These are phyloP conservation scores for Sporormia fimetaria DNA, from an alignment of 495 filamentous ascomycete species.

Conservation along the genomic window DNA sequence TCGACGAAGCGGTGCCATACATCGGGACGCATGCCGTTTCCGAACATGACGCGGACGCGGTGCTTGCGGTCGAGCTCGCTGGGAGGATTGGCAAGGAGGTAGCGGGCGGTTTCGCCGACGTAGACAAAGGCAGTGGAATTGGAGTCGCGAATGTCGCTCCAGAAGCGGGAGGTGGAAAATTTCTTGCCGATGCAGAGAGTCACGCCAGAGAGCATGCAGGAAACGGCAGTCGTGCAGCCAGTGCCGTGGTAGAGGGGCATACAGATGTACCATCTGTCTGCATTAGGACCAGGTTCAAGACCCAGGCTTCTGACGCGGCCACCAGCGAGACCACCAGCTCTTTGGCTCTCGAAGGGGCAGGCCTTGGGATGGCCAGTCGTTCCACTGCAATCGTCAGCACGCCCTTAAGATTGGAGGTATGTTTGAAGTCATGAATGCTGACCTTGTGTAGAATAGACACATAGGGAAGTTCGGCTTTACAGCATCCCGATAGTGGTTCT, in stretches of 20 bases:
- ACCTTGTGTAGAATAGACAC: constrained; percentile 57
- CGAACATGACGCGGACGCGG: constrained; percentile 55
- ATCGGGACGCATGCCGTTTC: constrained; percentile 68
- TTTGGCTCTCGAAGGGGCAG: constrained; percentile 41
- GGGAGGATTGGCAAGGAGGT: constrained; percentile 58
- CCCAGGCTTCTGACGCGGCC: constrained; percentile 27
- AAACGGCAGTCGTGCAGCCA: constrained; percentile 45
- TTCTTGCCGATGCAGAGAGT: constrained; percentile 57
- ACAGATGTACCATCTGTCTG: constrained; percentile 60
- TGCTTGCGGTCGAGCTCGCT: constrained; percentile 54
- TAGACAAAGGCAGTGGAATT: constrained; percentile 62
- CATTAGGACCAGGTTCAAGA: constrained; percentile 33
- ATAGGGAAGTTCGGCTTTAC: constrained; percentile 43
- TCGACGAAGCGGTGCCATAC: constrained; percentile 61
- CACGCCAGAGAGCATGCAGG: constrained; percentile 44
- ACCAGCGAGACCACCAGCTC: constrained; percentile 26
- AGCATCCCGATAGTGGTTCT: constrained; percentile 38
- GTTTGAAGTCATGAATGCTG: not conserved
- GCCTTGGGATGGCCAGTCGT: constrained; percentile 59
- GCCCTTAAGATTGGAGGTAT: no score
- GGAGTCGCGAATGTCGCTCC: constrained; percentile 60
- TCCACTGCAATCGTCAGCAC: constrained; percentile 36
- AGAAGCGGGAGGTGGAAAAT: constrained; percentile 63
- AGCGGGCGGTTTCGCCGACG: constrained; percentile 72
- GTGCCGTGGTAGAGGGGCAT: constrained; percentile 82